Evolutionary conservation across 495 filamentous ascomycete genomes (phyloP).

Genomic region (Trichoderma erinaceum): DNA sequence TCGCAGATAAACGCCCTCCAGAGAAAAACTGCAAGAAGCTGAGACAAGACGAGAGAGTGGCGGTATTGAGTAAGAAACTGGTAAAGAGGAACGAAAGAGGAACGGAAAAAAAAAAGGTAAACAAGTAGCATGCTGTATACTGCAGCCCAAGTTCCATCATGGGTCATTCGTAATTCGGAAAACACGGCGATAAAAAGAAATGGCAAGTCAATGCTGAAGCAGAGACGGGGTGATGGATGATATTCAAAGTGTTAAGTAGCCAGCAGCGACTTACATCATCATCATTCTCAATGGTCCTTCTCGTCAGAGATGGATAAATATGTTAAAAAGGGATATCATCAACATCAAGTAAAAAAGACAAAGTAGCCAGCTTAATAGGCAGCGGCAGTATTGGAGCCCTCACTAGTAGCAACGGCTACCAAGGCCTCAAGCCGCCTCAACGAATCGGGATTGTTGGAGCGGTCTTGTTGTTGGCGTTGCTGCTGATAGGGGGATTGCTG

Average conservation of each 20-base stretch:
- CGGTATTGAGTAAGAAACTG: not conserved
- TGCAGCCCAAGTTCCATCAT: not conserved
- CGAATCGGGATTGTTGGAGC: conserved; percentile 31
- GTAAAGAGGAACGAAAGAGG: not conserved
- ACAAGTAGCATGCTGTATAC: not conserved
- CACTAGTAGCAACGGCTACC: conserved; percentile 83
- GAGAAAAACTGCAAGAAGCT: not conserved
- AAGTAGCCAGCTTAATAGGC: conserved; percentile 33
- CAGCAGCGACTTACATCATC: not conserved
- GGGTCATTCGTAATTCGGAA: not conserved
- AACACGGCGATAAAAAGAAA: not conserved
- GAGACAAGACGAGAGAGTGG: not conserved
- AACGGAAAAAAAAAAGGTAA: not conserved
- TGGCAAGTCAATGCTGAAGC: not conserved
- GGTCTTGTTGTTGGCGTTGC: conserved; percentile 18
- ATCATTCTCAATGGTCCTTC: not conserved
- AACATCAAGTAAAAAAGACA: not conserved
- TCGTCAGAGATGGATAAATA: no score
- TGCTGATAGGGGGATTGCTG: conserved; percentile 15
- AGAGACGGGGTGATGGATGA: not conserved
- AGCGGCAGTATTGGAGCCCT: conserved; percentile 55
- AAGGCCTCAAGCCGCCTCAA: conserved; percentile 73
- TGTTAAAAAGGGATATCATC: not conserved
- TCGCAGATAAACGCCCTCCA: not conserved
- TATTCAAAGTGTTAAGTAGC: not conserved